A percentile compares a stretch with the other conserved stretches of the same genome.
Evolutionary conservation across 1,284 basidiomycete species (phyloP).

Genomic region (Peniophora sp.): DNA sequence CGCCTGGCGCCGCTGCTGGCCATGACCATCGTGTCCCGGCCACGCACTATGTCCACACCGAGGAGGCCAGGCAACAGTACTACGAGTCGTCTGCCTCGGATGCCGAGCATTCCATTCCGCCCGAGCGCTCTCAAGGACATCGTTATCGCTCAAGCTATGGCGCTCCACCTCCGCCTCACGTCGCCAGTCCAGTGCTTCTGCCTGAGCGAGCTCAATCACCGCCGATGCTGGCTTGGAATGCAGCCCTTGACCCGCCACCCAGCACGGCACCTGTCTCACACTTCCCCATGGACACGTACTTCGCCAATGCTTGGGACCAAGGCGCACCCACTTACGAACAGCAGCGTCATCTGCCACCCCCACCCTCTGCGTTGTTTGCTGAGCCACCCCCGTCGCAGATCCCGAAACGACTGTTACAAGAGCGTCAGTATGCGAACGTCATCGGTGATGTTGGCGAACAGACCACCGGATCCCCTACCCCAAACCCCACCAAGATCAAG

Average conservation of each 20-base stretch:
- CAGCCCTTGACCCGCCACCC: slow-evolving; percentile 69
- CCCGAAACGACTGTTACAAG: slow-evolving; percentile 48
- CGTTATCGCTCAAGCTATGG: slow-evolving; percentile 4
- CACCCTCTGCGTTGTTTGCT: slow-evolving; percentile 24
- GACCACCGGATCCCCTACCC: slow-evolving; percentile 32
- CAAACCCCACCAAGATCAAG: slow-evolving; percentile 69
- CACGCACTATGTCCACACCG: too few species aligned
- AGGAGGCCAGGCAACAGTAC: too few species aligned
- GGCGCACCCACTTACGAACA: slow-evolving; percentile 24
- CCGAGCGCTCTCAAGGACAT: neutral
- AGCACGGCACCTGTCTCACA: slow-evolving; percentile 39
- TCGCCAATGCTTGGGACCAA: slow-evolving; percentile 68
- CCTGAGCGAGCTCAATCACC: slow-evolving; percentile 42
- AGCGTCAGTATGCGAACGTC: slow-evolving; percentile 59
- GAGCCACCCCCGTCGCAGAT: slow-evolving; percentile 47
- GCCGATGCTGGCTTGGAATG: slow-evolving; percentile 60
- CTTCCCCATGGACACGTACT: slow-evolving; percentile 63
- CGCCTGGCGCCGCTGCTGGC: neutral
- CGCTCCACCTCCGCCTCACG: slow-evolving; percentile 14
- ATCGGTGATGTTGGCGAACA: slow-evolving; percentile 30
- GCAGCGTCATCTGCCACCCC: slow-evolving; percentile 18
- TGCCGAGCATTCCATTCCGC: neutral
- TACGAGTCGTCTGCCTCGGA: neutral
- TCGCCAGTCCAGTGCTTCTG: slow-evolving; percentile 10
- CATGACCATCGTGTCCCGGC: neutral